A percentile compares a stretch with the other conserved stretches of the same genome.
Conservation (phyloP, 768 basidiomycete genomes). For the Tricholoma furcatifolium region DNA sequence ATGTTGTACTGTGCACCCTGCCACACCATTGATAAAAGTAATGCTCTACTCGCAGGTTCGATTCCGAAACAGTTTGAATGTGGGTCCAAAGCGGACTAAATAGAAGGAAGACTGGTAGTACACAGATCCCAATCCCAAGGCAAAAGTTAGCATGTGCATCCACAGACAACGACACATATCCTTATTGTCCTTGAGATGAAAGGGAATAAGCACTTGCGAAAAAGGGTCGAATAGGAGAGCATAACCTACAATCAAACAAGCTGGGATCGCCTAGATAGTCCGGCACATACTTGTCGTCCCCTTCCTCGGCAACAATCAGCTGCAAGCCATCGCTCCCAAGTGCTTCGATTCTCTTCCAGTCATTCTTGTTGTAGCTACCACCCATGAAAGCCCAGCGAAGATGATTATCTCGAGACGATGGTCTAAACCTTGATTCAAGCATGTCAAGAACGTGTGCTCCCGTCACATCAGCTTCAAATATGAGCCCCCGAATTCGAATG, state of each 20-base stretch:
- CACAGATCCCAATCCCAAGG: too few species aligned
- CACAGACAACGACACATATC: too few species aligned
- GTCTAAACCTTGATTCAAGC: not conserved
- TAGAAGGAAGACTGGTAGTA: too few species aligned
- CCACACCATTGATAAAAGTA: too few species aligned
- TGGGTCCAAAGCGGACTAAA: too few species aligned
- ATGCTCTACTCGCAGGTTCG: too few species aligned
- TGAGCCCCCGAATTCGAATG: not conserved
- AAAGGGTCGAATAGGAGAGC: not conserved
- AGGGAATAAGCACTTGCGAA: too few species aligned
- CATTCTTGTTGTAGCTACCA: not conserved
- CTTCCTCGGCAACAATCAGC: not conserved
- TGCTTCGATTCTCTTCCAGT: not conserved
- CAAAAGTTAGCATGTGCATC: too few species aligned
- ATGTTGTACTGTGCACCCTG: too few species aligned
- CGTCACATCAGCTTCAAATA: not conserved
- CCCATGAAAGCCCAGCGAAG: slow-evolving; percentile 1
- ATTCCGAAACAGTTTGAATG: too few species aligned
- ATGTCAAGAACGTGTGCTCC: not conserved
- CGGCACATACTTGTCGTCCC: not conserved
- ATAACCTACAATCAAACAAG: not conserved
- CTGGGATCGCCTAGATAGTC: not conserved
- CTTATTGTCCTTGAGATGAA: too few species aligned
- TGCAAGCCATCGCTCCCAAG: not conserved
- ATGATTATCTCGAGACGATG: not conserved